Evolutionary conservation across 176 grass and related monocot species (phyloP).

Genomic region (Carex cristatella): DNA sequence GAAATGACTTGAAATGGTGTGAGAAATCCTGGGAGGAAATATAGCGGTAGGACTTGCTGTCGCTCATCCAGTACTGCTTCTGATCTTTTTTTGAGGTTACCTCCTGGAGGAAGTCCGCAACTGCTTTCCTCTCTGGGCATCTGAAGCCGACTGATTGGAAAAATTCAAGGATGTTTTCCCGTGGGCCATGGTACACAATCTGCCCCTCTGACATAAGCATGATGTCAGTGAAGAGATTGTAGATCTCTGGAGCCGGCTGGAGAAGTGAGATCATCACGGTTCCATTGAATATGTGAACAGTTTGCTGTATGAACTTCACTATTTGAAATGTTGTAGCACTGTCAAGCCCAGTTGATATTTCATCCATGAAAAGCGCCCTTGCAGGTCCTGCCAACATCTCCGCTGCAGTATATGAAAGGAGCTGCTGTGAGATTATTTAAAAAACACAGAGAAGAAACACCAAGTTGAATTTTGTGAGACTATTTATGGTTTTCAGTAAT

Average conservation of each 20-base stretch:
- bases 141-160: slow-evolving; percentile 34
- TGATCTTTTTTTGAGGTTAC: slow-evolving; percentile 68
- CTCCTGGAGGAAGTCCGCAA: slow-evolving; percentile 45
- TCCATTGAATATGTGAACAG: slow-evolving; percentile 39
- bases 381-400: slow-evolving; percentile 48
- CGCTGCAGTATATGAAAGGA: slow-evolving; percentile 18
- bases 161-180: slow-evolving; percentile 43
- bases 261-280: slow-evolving; percentile 49
- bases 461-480: not conserved
- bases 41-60: slow-evolving; percentile 32
- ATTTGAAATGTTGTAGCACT: slow-evolving; percentile 46
- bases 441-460: not conserved
- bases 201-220: slow-evolving; percentile 41
- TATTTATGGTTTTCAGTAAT: not conserved
- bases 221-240: slow-evolving; percentile 42
- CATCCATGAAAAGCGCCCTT: slow-evolving; percentile 48
- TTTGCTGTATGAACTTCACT: slow-evolving; percentile 42
- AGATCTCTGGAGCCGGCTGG: slow-evolving; percentile 48
- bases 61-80: slow-evolving; percentile 41
- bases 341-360: slow-evolving; percentile 57
- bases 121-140: slow-evolving; percentile 43
- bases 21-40: slow-evolving; percentile 40
- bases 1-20: slow-evolving; percentile 43
- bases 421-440: not conserved
- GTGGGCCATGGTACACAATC: slow-evolving; percentile 41